These are phyloP conservation scores for Verbena officinalis DNA, from an alignment of 257 asterid species.

Conservation along the genomic window DNA sequence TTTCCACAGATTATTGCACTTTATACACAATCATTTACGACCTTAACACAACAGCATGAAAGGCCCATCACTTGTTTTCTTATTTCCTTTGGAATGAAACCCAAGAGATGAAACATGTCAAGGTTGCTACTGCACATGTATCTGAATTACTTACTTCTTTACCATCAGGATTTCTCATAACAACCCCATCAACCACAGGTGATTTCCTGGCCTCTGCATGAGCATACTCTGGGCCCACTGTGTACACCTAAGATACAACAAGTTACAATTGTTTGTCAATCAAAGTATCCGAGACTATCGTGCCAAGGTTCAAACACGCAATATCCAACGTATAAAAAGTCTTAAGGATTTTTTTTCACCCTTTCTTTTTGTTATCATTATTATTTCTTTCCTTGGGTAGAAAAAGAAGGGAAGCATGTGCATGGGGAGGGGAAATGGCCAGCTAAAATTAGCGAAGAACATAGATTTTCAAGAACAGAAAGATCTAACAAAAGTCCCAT, in stretches of 20 bases:
- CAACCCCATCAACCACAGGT: conserved; percentile 98
- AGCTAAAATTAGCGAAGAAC: conserved; percentile 19
- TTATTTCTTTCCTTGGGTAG: too few species aligned
- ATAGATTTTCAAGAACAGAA: conserved; percentile 19
- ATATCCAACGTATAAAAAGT: conserved; percentile 3
- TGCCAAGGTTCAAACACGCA: conserved; percentile 3
- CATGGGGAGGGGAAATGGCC: conserved; percentile 10
- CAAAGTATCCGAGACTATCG: conserved; percentile 19
- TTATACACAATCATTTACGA: background rate
- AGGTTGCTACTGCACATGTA: background rate
- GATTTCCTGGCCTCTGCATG: conserved; percentile 97
- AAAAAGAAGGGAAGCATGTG: conserved; percentile 15
- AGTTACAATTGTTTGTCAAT: background rate
- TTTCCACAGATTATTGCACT: conserved; percentile 18
- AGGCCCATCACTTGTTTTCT: background rate
- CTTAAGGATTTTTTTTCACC: conserved; percentile 7
- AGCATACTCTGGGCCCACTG: conserved; percentile 94
- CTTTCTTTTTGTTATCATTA: background rate
- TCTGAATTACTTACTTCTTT: conserved; percentile 69
- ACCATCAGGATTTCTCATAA: conserved; percentile 94
- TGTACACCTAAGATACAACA: conserved; percentile 59
- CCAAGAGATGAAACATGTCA: conserved; percentile 24
- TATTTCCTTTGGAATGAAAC: conserved; percentile 8
- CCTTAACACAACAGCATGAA: conserved; percentile 9
- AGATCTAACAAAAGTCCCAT: conserved; percentile 5